These are phyloP conservation scores for Toxicodendron radicans DNA, from an alignment of 345 rosid genomes.

Conservation along the genomic window DNA sequence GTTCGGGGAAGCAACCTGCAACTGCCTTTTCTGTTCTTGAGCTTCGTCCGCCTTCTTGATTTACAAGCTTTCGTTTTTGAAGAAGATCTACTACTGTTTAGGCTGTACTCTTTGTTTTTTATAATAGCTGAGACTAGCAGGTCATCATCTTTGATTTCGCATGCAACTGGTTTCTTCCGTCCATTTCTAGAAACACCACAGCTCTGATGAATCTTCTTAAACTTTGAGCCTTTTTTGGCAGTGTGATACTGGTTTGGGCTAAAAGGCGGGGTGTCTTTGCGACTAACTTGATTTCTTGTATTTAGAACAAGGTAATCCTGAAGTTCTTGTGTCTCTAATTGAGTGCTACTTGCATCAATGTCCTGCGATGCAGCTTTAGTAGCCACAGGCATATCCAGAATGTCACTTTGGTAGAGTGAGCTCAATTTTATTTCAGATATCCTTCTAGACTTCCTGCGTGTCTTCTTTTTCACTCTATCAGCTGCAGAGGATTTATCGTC, in stretches of 20 bases:
- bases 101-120: slow-evolving; percentile 47
- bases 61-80: slow-evolving; percentile 46
- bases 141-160: slow-evolving; percentile 64
- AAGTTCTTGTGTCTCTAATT: slow-evolving; percentile 33
- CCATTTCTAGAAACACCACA: slow-evolving; percentile 35
- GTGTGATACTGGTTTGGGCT: slow-evolving; percentile 25
- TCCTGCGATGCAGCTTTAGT: slow-evolving; percentile 31
- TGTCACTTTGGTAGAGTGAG: slow-evolving; percentile 33
- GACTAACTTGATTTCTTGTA: slow-evolving; percentile 20
- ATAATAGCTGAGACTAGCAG: slow-evolving; percentile 55
- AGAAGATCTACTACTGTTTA: slow-evolving; percentile 35
- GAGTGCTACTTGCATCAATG: slow-evolving; percentile 24
- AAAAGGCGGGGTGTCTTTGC: slow-evolving; percentile 22
- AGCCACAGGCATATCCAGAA: slow-evolving; percentile 24
- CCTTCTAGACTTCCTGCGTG: slow-evolving; percentile 64
- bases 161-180: slow-evolving; percentile 43
- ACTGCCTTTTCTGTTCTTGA: slow-evolving; percentile 49
- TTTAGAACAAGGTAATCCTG: slow-evolving; percentile 23
- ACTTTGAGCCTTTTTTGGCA: slow-evolving; percentile 31
- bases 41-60: slow-evolving; percentile 46
- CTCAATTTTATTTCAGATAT: slow-evolving; percentile 57
- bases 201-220: slow-evolving; percentile 33
- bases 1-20: slow-evolving; percentile 71
- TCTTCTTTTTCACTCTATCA: slow-evolving; percentile 47
- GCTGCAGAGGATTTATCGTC: slow-evolving; percentile 35